Evolutionary conservation across 108 stramenopile genomes (phyloP).

Genomic region (Nitzschia palea): DNA sequence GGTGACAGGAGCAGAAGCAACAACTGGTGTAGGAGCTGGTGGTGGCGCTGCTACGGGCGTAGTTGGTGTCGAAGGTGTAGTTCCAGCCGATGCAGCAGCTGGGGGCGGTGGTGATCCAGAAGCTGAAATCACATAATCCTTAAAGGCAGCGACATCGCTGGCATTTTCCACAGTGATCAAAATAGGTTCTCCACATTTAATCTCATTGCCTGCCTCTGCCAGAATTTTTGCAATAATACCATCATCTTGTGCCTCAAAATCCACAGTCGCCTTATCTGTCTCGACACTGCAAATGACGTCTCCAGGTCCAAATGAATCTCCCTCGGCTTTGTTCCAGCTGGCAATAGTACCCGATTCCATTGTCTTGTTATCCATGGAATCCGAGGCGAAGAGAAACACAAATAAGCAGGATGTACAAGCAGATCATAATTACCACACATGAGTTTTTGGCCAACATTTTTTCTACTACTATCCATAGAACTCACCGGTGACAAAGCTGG

Average conservation of each 20-base stretch:
- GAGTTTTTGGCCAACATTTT: no score
- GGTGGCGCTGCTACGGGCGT: slow-evolving; percentile 35
- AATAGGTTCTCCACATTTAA: slow-evolving; percentile 87
- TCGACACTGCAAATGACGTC: slow-evolving; percentile 93
- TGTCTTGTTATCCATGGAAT: slow-evolving; percentile 44
- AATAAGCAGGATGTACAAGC: no score
- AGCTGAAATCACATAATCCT: slow-evolving; percentile 65
- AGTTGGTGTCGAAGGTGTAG: slow-evolving; percentile 1
- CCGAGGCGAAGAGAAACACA: not conserved
- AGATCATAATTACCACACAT: no score
- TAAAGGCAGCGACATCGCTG: slow-evolving; percentile 86
- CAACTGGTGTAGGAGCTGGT: slow-evolving; percentile 19
- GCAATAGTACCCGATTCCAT: slow-evolving; percentile 93
- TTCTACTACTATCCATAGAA: no score
- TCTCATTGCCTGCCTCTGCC: slow-evolving; percentile 74
- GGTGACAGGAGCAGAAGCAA: slow-evolving; percentile 30
- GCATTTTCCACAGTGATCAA: slow-evolving; percentile 86
- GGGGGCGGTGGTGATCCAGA: slow-evolving; percentile 32
- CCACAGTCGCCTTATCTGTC: slow-evolving; percentile 98
- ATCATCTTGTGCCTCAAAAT: slow-evolving; percentile 98
- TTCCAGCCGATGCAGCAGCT: slow-evolving; percentile 40
- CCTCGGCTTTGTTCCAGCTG: slow-evolving; percentile 81
- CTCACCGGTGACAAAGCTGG: slow-evolving; percentile 91
- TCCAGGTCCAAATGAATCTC: slow-evolving; percentile 86
- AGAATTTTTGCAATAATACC: slow-evolving; percentile 95